Evolutionary conservation across 352 stramenopile species (phyloP).

Genomic region (Globisporangium parvum): DNA sequence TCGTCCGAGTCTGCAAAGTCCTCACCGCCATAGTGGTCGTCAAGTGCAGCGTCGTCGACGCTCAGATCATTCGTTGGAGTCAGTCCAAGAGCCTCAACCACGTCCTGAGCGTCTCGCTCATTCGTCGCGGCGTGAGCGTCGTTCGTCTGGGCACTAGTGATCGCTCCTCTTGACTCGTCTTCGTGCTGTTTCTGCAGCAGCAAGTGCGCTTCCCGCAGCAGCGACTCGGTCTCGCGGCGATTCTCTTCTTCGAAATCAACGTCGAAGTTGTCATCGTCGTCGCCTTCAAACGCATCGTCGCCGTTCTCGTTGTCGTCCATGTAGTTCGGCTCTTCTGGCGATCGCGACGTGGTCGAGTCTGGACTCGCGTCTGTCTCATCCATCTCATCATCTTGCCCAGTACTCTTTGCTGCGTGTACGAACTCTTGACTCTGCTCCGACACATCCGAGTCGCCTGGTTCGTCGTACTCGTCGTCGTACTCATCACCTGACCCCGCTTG

Average conservation of each 20-base stretch:
- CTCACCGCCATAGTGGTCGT: conserved; percentile 14
- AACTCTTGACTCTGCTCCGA: too few relatives aligned
- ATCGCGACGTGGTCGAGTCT: neutral
- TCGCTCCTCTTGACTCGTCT: neutral
- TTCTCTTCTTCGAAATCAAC: conserved; percentile 15
- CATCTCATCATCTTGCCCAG: neutral
- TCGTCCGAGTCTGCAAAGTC: conserved; percentile 11
- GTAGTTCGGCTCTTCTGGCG: conserved; percentile 15
- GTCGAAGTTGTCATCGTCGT: conserved; percentile 6
- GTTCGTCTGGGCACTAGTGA: too few relatives aligned
- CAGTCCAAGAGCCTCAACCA: neutral
- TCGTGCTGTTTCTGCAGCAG: conserved; percentile 23
- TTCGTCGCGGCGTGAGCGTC: neutral
- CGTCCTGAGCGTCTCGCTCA: neutral
- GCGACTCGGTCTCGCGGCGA: conserved; percentile 25
- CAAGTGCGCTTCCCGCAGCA: conserved; percentile 33
- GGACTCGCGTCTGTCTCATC: neutral
- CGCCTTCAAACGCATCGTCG: neutral
- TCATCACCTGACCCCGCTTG: conserved; percentile 3
- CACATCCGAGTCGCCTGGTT: neutral
- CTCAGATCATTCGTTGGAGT: neutral
- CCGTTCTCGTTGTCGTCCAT: conserved; percentile 10
- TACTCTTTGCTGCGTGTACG: neutral
- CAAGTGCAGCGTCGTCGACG: neutral
- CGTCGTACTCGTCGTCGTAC: conserved; percentile 12